Base-by-base conservation (phyloP, 306 rosid genomes). In the Herpetospermum pedunculosum region DNA sequence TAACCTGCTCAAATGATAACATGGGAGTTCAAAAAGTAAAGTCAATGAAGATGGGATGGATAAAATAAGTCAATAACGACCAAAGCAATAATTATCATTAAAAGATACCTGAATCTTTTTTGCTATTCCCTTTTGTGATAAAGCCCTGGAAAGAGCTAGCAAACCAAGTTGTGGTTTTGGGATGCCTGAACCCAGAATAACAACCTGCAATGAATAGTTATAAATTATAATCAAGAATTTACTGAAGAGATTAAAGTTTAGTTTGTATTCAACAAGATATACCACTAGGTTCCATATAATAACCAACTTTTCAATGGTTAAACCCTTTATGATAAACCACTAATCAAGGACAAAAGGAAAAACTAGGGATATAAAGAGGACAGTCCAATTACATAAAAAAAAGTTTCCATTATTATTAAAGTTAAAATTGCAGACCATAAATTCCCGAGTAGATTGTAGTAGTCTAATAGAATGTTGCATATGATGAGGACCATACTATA, bases 91-190 rank as follows among this genome's bases (percentile, higher is more conserved):
- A 25, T 6, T 4, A 38, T 74, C 76, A 16, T 7, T 62, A 29
- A 77, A 67, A 43, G 71, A 63, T 9, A 91, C 98, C 96, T 88
- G 92, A 62, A 94, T 94, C 81, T 76, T 91, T 75, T 84, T 94
- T 5, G 96, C 98, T 75, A 94, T 52, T 78, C 96, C 84, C 84
- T 78, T 89, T 74, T 88, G 97, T 13, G 98, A 91, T 73, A 94
- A 85, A 21, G 98, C 92, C 82, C 92, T 85, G 75, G 99, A 91
- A 81, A 94, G 92, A 57, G 99, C 97, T 72, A 78, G 82, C 88
- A 91, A 79, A 28, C 99, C 99, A 70, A 85, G 88, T 77, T 91
- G 96, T 0, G 96, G 96, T 50, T 77, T 89, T 13, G 81, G 88
- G 72, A 89, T 83, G 50, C 97, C 90, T 26, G 99, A 79, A 23